Conservation (phyloP, 768 basidiomycete species). For the Amanita rubescens region DNA sequence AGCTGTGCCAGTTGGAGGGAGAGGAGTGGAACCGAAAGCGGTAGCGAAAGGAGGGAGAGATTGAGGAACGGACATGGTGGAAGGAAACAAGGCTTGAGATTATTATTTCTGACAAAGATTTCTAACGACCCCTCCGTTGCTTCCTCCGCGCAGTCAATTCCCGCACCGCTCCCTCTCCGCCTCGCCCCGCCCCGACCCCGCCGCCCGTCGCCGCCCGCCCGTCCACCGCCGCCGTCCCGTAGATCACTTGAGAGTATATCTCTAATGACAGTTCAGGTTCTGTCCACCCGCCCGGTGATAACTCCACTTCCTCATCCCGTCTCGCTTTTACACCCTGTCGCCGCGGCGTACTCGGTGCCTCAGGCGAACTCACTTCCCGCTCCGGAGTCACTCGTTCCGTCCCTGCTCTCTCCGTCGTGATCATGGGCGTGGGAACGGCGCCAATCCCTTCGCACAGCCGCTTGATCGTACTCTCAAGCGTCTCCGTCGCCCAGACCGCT, state of each 20-base stretch:
- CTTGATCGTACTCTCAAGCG: constrained; percentile 59
- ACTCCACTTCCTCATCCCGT: constrained; percentile 26
- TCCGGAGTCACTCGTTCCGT: constrained; percentile 35
- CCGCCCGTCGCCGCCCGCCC: constrained; percentile 12
- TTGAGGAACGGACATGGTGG: constrained; percentile 42
- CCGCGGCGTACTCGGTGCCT: constrained; percentile 47
- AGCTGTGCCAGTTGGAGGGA: constrained; percentile 43
- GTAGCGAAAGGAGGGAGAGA: constrained; percentile 77
- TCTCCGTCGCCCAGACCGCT: constrained; percentile 61
- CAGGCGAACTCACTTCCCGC: constrained; percentile 23
- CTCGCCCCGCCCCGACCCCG: constrained; percentile 1
- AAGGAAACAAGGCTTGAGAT: constrained; percentile 8
- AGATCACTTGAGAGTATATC: constrained; percentile 43
- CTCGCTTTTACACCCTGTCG: constrained; percentile 17
- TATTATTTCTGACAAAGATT: constrained; percentile 9
- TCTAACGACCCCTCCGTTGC: constrained; percentile 32
- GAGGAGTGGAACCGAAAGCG: constrained; percentile 52
- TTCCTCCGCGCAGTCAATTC: constrained; percentile 55
- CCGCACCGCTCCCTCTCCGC: constrained; percentile 30
- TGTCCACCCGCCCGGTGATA: constrained; percentile 61
- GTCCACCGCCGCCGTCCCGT: constrained; percentile 56
- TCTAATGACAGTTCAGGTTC: constrained; percentile 41
- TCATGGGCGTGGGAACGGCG: constrained; percentile 13
- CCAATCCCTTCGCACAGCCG: constrained; percentile 64
- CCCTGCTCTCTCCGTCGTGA: constrained; percentile 12